These are phyloP conservation scores for Rutstroemia sp. DNA, from an alignment of 2,329 filamentous ascomycete genomes.

Conservation along the genomic window DNA sequence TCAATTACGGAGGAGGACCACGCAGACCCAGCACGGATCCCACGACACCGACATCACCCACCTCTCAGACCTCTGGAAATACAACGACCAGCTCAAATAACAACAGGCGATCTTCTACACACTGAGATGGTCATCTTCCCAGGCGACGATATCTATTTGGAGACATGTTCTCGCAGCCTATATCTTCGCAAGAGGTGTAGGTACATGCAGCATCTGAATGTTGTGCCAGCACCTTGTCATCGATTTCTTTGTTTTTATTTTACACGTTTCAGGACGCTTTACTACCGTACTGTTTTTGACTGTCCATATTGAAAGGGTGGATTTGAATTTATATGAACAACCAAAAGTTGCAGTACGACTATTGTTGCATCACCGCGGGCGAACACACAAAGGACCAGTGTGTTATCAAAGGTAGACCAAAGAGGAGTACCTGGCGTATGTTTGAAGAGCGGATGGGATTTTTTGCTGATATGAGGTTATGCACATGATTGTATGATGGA, in stretches of 20 bases:
- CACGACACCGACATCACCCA: neutral
- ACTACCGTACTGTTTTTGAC: neutral
- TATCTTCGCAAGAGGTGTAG: too few species aligned
- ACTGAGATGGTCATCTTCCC: neutral
- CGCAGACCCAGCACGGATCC: conserved; percentile 4
- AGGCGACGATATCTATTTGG: too few species aligned
- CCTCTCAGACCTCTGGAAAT: conserved; percentile 25
- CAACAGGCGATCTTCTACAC: neutral
- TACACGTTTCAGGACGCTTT: neutral
- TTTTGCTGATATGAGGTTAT: too few species aligned
- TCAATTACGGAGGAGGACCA: neutral
- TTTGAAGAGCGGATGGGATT: too few species aligned
- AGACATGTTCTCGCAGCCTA: too few species aligned
- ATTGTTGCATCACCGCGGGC: too few species aligned
- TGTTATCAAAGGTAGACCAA: too few species aligned
- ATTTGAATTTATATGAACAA: neutral
- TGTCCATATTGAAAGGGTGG: neutral
- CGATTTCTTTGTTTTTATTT: neutral
- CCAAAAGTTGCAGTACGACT: too few species aligned
- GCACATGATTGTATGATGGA: too few species aligned
- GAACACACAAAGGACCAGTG: too few species aligned
- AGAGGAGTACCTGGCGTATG: too few species aligned
- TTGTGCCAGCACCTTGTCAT: neutral
- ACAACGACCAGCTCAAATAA: conserved; percentile 39
- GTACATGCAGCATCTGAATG: too few species aligned